These are phyloP conservation scores for Coelastrella sp. DNA, from an alignment of 139 green algal genomes.

Conservation along the genomic window DNA sequence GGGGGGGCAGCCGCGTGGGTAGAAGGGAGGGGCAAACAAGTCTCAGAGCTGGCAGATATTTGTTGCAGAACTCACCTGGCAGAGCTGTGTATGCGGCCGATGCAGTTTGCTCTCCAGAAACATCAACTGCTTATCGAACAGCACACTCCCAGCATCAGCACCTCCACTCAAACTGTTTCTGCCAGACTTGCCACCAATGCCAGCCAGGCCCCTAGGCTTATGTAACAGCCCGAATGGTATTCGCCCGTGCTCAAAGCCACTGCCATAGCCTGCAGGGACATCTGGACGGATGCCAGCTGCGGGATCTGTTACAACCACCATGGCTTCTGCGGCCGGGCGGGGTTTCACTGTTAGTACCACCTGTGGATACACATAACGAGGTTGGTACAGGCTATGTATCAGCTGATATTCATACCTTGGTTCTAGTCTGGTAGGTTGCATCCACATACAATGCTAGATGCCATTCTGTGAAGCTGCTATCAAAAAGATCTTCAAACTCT, in stretches of 20 bases:
- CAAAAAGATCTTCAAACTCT: not conserved
- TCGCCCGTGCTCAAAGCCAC: slow-evolving; percentile 61
- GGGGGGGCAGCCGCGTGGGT: too few relatives aligned
- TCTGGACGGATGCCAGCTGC: slow-evolving; percentile 46
- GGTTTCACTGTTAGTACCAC: slow-evolving; percentile 23
- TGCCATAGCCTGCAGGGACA: slow-evolving; percentile 68
- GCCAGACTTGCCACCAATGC: not conserved
- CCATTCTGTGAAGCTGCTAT: not conserved
- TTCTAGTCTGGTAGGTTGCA: not conserved
- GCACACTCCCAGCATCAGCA: not conserved
- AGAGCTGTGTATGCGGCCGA: not conserved
- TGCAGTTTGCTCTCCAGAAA: slow-evolving; percentile 27
- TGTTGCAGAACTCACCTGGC: slow-evolving; percentile 9
- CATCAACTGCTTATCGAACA: slow-evolving; percentile 5
- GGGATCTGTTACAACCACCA: slow-evolving; percentile 59
- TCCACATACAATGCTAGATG: not conserved
- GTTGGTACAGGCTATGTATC: not conserved
- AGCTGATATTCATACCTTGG: not conserved
- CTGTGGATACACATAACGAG: not conserved
- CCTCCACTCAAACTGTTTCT: not conserved
- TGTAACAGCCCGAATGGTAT: slow-evolving; percentile 19
- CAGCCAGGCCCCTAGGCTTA: not conserved
- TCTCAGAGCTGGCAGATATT: too few relatives aligned
- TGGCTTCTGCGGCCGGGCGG: slow-evolving; percentile 28
- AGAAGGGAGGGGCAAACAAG: too few relatives aligned